Evolutionary conservation across 352 stramenopile genomes (phyloP).

Genomic region (Phytophthora cryptogea): DNA sequence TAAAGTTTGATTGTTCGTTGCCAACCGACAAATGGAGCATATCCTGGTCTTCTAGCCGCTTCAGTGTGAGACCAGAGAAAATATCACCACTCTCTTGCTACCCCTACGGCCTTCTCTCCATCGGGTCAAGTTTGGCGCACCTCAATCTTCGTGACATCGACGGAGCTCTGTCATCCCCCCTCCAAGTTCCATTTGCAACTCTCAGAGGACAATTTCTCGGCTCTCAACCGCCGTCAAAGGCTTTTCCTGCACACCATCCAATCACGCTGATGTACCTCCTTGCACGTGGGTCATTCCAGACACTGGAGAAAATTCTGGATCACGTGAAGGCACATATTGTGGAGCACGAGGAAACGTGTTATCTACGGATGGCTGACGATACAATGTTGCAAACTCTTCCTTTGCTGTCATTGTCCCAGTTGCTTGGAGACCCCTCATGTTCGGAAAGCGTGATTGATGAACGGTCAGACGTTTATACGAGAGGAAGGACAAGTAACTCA

Average conservation of each 20-base stretch:
- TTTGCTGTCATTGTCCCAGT: conserved; percentile 50
- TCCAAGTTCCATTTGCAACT: conserved; percentile 15
- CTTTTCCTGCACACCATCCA: conserved; percentile 54
- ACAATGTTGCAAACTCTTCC: conserved; percentile 50
- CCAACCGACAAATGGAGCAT: conserved; percentile 57
- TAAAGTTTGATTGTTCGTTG: conserved; percentile 53
- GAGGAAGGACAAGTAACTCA: conserved; percentile 33
- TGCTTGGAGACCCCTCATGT: conserved; percentile 39
- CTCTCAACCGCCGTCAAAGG: conserved; percentile 21
- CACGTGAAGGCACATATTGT: conserved; percentile 62
- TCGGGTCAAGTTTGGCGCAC: conserved; percentile 58
- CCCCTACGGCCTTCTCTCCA: conserved; percentile 48
- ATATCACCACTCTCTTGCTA: conserved; percentile 60
- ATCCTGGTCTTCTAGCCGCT: conserved; percentile 65
- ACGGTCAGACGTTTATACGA: conserved; percentile 47
- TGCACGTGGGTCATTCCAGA: conserved; percentile 62
- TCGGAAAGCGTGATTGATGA: conserved; percentile 41
- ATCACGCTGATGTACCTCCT: conserved; percentile 77
- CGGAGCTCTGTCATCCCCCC: conserved; percentile 17
- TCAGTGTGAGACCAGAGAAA: conserved; percentile 52
- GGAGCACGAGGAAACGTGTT: conserved; percentile 77
- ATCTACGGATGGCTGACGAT: conserved; percentile 74
- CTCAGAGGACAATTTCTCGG: conserved; percentile 6
- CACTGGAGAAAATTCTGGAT: conserved; percentile 56
- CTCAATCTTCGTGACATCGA: conserved; percentile 65